phyloP scores from a whole-genome alignment of 2,329 filamentous ascomycete genomes.

The Aaosphaeria arxii region DNA sequence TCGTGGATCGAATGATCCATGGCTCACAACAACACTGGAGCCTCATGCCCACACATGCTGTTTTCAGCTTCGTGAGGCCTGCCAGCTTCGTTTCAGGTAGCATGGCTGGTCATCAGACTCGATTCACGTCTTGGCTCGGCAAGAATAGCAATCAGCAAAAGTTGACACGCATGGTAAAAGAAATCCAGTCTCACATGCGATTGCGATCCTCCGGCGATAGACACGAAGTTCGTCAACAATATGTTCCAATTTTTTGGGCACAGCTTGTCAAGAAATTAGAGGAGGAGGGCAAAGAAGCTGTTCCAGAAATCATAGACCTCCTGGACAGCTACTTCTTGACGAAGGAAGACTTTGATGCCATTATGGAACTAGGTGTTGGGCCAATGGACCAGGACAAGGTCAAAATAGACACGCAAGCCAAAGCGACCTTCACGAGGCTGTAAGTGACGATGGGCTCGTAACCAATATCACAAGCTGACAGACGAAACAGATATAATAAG shows the following conservation, averaged over 20 bases:
- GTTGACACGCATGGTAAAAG: slow-evolving; percentile 77
- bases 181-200: slow-evolving; percentile 96
- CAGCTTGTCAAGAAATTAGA: slow-evolving; percentile 73
- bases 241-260: slow-evolving; percentile 84
- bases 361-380: slow-evolving; percentile 87
- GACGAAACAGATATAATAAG: slow-evolving; percentile 67
- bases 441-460: slow-evolving; percentile 49
- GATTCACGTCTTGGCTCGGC: slow-evolving; percentile 89
- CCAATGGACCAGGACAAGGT: slow-evolving; percentile 73
- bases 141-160: slow-evolving; percentile 82
- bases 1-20: slow-evolving; percentile 97
- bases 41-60: slow-evolving; percentile 91
- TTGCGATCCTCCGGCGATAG: slow-evolving; percentile 85
- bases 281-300: slow-evolving; percentile 74
- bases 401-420: slow-evolving; percentile 80
- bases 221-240: slow-evolving; percentile 91
- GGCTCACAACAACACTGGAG: slow-evolving; percentile 98
- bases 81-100: slow-evolving; percentile 83
- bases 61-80: slow-evolving; percentile 92
- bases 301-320: slow-evolving; percentile 80
- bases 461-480: too few species aligned
- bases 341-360: slow-evolving; percentile 88
- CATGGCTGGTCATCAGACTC: slow-evolving; percentile 61
- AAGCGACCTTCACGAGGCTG: slow-evolving; percentile 83
- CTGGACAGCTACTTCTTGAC: slow-evolving; percentile 98